Conservation (phyloP, 2,329 filamentous ascomycete genomes). For the Hymenoscyphus fraxineus region DNA sequence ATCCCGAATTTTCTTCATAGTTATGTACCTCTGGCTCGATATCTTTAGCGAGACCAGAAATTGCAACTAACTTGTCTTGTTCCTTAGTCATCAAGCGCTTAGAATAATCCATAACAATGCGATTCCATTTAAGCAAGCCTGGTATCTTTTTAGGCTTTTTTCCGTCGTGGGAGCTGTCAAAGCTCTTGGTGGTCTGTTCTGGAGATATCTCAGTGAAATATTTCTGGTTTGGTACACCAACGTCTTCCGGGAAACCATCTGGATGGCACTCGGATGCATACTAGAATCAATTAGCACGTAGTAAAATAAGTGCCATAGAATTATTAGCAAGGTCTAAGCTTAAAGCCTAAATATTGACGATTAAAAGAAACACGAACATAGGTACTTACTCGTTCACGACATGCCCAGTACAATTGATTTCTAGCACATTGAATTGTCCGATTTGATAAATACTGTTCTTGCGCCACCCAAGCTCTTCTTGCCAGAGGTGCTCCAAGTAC, state of each 20-base stretch:
- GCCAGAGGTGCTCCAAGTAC: not conserved
- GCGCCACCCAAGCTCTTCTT: not conserved
- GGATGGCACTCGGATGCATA: not conserved
- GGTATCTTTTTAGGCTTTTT: too few species aligned
- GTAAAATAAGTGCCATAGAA: not conserved
- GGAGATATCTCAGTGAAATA: too few species aligned
- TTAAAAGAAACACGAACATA: not conserved
- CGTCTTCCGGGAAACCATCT: not conserved
- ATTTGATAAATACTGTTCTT: not conserved
- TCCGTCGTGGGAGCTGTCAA: too few species aligned
- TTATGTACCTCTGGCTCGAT: not conserved
- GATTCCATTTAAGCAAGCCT: not conserved
- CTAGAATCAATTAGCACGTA: not conserved
- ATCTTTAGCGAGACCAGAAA: not conserved
- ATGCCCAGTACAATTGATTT: not conserved
- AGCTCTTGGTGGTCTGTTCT: too few species aligned
- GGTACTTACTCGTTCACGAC: not conserved
- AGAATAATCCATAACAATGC: not conserved
- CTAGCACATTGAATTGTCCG: not conserved
- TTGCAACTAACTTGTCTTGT: not conserved
- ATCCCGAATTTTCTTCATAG: not conserved
- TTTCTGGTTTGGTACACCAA: too few species aligned
- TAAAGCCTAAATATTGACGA: not conserved
- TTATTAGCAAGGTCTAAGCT: not conserved
- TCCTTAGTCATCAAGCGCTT: not conserved